A percentile compares a stretch with the other conserved stretches of the same genome.
phyloP scores from a whole-genome alignment of 176 grass and related monocot genomes.

The Melocanna baccifera region DNA sequence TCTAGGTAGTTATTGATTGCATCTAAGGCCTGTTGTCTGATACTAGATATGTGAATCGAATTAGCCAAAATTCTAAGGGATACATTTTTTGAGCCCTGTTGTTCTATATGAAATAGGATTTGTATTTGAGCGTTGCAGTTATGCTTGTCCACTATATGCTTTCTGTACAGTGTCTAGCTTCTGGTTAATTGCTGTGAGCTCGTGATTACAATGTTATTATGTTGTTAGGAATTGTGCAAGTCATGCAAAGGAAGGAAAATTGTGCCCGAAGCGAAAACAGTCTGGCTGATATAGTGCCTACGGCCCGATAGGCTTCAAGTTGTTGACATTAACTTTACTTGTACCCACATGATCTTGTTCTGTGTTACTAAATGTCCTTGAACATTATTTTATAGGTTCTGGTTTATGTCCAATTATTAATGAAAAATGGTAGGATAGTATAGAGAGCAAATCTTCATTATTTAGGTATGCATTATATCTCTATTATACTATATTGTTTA shows the following conservation, averaged over 20 bases:
- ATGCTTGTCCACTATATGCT: background rate
- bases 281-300: conserved; percentile 73
- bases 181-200: background rate
- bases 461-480: too few species aligned
- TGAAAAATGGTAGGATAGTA: too few species aligned
- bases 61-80: background rate
- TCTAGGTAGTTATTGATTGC: background rate
- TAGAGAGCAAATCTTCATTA: too few species aligned
- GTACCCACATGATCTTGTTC: conserved; percentile 3
- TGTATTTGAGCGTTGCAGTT: background rate
- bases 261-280: conserved; percentile 56
- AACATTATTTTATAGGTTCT: background rate
- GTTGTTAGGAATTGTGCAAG: conserved; percentile 74
- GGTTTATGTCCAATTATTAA: too few species aligned
- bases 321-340: background rate
- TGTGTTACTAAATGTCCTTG: conserved; percentile 14
- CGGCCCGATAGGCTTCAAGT: conserved; percentile 46
- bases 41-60: background rate
- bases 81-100: background rate
- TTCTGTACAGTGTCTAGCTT: conserved; percentile 1
- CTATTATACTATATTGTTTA: too few species aligned
- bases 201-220: conserved; percentile 22
- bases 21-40: background rate
- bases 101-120: background rate
- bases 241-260: conserved; percentile 79